Conservation (phyloP, 2,329 filamentous ascomycete genomes). For the Pseudogymnoascus pannorum region DNA sequence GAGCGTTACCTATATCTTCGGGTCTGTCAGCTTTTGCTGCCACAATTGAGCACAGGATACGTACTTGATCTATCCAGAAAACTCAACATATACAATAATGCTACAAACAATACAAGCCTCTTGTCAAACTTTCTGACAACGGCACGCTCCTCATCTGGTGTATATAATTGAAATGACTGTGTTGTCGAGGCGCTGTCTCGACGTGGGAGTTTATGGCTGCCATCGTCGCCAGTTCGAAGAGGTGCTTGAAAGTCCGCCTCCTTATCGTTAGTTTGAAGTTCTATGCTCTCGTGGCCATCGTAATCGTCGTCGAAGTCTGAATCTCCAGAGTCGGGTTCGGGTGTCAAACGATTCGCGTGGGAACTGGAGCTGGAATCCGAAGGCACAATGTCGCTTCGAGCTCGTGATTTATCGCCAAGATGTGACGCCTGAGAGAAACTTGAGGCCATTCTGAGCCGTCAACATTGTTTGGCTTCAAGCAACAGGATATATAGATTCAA, state of each 20-base stretch:
- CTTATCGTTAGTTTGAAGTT: constrained; percentile 1
- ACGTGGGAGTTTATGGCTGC: constrained; percentile 11
- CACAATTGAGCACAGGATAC: constrained; percentile 22
- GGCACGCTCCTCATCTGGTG: constrained; percentile 61
- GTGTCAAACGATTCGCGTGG: constrained; percentile 19
- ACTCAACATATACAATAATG: constrained; percentile 73
- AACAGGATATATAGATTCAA: neutral
- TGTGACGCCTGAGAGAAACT: neutral
- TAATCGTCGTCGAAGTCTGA: constrained; percentile 17
- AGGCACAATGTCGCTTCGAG: neutral
- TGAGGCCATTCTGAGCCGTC: neutral
- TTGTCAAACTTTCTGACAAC: constrained; percentile 72
- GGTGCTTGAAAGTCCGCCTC: neutral
- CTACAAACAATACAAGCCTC: constrained; percentile 71
- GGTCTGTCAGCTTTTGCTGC: constrained; percentile 13
- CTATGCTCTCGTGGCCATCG: constrained; percentile 10
- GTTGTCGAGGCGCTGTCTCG: constrained; percentile 24
- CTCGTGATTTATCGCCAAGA: neutral
- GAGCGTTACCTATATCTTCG: constrained; percentile 55
- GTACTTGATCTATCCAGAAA: constrained; percentile 82
- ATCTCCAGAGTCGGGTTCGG: constrained; percentile 24
- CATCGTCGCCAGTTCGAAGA: neutral
- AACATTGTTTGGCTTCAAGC: neutral
- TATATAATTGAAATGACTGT: constrained; percentile 46
- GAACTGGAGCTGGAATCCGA: constrained; percentile 15